phyloP scores from a whole-genome alignment of 805 yeast genomes.

The Saccharomycopsis guyanensis region DNA sequence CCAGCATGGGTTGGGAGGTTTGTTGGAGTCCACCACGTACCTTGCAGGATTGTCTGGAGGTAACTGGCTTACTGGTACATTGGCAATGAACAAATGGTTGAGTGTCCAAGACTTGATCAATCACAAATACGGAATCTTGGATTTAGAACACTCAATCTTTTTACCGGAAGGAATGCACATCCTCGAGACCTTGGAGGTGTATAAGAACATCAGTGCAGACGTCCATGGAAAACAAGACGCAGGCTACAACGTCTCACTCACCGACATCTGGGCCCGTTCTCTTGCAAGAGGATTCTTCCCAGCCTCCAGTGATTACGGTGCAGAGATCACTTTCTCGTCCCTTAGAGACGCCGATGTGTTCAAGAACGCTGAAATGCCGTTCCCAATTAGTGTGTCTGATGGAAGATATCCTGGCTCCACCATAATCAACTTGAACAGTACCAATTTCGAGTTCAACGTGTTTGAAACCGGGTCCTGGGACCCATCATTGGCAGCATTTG shows the following conservation, averaged over 20 bases:
- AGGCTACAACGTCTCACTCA: conserved; percentile 46
- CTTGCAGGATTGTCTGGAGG: conserved; percentile 80
- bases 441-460: conserved; percentile 40
- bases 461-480: conserved; percentile 87
- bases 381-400: conserved; percentile 55
- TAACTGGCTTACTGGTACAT: conserved; percentile 68
- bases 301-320: conserved; percentile 24
- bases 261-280: conserved; percentile 62
- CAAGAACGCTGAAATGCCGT: conserved; percentile 58
- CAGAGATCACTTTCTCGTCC: conserved; percentile 44
- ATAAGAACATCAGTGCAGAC: conserved; percentile 37
- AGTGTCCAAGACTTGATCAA: conserved; percentile 48
- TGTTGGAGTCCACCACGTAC: conserved; percentile 64
- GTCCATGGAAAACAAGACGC: conserved; percentile 40
- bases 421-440: conserved; percentile 44
- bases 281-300: conserved; percentile 58
- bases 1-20: conserved; percentile 59
- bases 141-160: conserved; percentile 52
- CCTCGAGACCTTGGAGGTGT: conserved; percentile 54
- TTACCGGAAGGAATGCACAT: conserved; percentile 57
- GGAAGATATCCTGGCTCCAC: conserved; percentile 28
- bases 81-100: conserved; percentile 66
- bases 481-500: conserved; percentile 57
- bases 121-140: conserved; percentile 49
- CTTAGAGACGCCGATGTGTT: conserved; percentile 57